phyloP scores from a whole-genome alignment of 2,329 filamentous ascomycete genomes.

The Fusarium sp. region DNA sequence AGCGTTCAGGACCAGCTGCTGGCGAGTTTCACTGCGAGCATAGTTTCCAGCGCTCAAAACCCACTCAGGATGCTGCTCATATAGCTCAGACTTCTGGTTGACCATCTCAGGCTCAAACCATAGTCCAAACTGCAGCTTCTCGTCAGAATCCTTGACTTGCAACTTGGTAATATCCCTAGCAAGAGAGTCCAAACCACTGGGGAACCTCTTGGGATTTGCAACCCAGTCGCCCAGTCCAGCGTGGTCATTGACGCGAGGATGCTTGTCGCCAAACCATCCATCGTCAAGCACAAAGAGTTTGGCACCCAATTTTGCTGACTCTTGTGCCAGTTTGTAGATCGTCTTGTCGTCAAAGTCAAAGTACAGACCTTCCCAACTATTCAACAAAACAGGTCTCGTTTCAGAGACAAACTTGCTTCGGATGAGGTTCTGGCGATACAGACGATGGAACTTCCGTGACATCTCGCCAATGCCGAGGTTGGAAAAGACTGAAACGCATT shows the following conservation, averaged over 20 bases:
- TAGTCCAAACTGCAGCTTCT: slow-evolving; percentile 67
- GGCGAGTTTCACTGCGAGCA: slow-evolving; percentile 63
- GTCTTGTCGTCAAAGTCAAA: slow-evolving; percentile 67
- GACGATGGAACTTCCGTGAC: slow-evolving; percentile 68
- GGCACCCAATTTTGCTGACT: slow-evolving; percentile 68
- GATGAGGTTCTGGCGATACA: slow-evolving; percentile 70
- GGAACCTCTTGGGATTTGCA: slow-evolving; percentile 67
- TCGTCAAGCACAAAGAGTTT: slow-evolving; percentile 73
- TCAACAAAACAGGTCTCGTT: slow-evolving; percentile 66
- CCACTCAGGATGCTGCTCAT: slow-evolving; percentile 72
- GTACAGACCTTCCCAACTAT: slow-evolving; percentile 72
- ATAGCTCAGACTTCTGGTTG: slow-evolving; percentile 69
- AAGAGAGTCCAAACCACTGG: slow-evolving; percentile 62
- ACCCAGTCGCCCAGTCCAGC: slow-evolving; percentile 72
- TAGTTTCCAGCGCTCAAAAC: slow-evolving; percentile 66
- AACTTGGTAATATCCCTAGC: slow-evolving; percentile 62
- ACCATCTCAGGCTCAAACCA: slow-evolving; percentile 78
- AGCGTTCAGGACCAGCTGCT: slow-evolving; percentile 70
- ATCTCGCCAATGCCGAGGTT: slow-evolving; percentile 67
- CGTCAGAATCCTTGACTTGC: slow-evolving; percentile 55
- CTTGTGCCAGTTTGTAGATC: slow-evolving; percentile 64
- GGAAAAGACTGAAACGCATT: slow-evolving; percentile 71
- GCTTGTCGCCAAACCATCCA: slow-evolving; percentile 71
- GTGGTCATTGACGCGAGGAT: slow-evolving; percentile 66
- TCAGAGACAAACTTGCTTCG: slow-evolving; percentile 63